These are phyloP conservation scores for Ganoderma lingzhi DNA, from an alignment of 1,284 basidiomycete species.

Conservation along the genomic window DNA sequence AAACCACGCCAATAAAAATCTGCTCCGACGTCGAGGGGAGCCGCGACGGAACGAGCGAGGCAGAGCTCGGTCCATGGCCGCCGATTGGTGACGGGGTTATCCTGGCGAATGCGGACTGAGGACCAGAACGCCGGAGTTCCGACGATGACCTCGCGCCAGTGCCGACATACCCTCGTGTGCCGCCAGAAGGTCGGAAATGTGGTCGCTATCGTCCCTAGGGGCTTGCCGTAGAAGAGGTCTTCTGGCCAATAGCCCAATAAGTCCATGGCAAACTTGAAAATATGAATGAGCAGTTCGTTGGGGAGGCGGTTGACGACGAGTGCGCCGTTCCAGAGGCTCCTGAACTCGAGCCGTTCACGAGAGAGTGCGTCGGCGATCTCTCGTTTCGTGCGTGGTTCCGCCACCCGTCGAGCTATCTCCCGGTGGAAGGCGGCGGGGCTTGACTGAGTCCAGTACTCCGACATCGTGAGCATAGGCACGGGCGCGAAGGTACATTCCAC, in stretches of 20 bases:
- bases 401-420: too few species aligned
- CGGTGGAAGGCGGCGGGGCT: too few species aligned
- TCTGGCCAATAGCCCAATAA: too few species aligned
- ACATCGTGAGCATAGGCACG: too few species aligned
- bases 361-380: too few species aligned
- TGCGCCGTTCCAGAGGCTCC: neutral
- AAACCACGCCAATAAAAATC: neutral
- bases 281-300: neutral
- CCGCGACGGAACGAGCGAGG: neutral
- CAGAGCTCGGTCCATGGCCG: neutral
- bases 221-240: too few species aligned
- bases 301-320: neutral
- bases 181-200: too few species aligned
- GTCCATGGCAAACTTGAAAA: neutral
- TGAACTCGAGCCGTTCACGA: too few species aligned
- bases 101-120: neutral
- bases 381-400: too few species aligned
- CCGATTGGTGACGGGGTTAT: too few species aligned
- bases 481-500: too few species aligned
- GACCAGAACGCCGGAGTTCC: slow-evolving; percentile 1
- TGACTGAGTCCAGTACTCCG: too few species aligned
- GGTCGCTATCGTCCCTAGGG: neutral
- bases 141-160: neutral
- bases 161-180: neutral
- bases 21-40: neutral